Evolutionary conservation across 1,284 basidiomycete genomes (phyloP), one percentile per base, ranked within the genome.

Genomic region (Ceratobasidium sp.): DNA sequence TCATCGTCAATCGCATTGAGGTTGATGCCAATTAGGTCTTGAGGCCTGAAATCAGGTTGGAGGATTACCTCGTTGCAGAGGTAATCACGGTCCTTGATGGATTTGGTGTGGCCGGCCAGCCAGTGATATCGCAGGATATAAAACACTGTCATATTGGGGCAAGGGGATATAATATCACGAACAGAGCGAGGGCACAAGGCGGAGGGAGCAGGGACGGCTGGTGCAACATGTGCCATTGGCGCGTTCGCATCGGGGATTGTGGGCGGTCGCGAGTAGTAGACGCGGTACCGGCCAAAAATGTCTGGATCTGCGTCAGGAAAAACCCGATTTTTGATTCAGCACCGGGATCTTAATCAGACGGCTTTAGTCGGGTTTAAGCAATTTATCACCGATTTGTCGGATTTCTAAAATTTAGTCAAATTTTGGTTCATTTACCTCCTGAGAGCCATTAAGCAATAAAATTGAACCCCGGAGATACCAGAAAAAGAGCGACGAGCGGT

Each of bases 221-320:
- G 54, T 20, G 31, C 39, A 11, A 53, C 10, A 35, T 37, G 65
- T 35, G 47, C 45, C 33, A 37, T 39, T 5, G 65, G 49, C 11
- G 65, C n/a, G 13, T 54, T 39, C 6, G 65, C 47, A 54, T 67
- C 33, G 3, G 65, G 65, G n/a, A 67, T 67, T 15, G n/a, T 67
- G 3, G 51, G 49, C 5, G 65, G 65, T 26, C 31, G 28, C 1
- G 65, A 56, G 35, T 45, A 33, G 15, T 69, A 69, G 3, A 67
- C 65, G 4, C 49, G 65, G 49, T 67, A 67, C 35, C n/a, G 65
- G 7, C 65, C 65, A 69, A 69, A 69, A 8, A 56, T 53, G n/a
- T 69, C 65, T 3, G 65, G 49, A 8, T 67, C 65, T 23, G n/a
- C n/a, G n/a, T n/a, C n/a, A n/a, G n/a, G n/a, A n/a, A n/a, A n/a